Base-by-base conservation (phyloP, 2,329 filamentous ascomycete genomes). In the Aspergillus sp. region DNA sequence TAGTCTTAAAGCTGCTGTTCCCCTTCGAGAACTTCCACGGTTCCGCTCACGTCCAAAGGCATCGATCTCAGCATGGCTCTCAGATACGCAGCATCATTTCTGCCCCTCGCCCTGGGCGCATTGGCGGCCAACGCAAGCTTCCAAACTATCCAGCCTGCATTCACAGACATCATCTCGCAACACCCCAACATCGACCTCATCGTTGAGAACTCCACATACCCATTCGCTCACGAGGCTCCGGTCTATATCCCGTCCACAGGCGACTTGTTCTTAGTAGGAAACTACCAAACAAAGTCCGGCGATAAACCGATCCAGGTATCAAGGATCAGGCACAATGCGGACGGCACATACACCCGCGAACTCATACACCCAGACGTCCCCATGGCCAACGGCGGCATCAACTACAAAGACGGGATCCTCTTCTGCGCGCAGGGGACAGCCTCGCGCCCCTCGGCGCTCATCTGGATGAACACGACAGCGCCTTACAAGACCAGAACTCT, bases 351-450 rank as follows among this genome's bases (percentile, higher is more conserved):
- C 20, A 26, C 32, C 2, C 44, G 44, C 44, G 44, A 47, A 5
- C 12, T 32, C 26, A 47, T 47, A 9, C 15, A 20, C 1, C 68
- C 66, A 0, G 64, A 67, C 4, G 68, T 80, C 0, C 66, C 68
- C 3, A 80, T 82, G 77, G 76, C 74, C 9, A 83, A 83, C 48
- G 81, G 80, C 20, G 80, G 77, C 4, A 74, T 81, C 34, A 82
- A 81, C 57, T 79, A 79, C 66, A 61, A 69, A 1, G 69, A 71
- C 7, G 68, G 73, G 12, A 53, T 80, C 5, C 64, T 80, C 5
- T 76, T 79, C 52, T 80, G 78, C 58, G 70, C 74, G 0, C 78
- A 80, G 50, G 78, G 78, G 6, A 61, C 59, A 1, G 36, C 53
- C 8, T 51, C 41, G 6, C 56, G 13, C 56, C 60, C 1, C 49